Percentiles rank a stretch among this genome's conserved stretches.
phyloP scores from a whole-genome alignment of 352 stramenopile species.

The Phytophthora rubi region DNA sequence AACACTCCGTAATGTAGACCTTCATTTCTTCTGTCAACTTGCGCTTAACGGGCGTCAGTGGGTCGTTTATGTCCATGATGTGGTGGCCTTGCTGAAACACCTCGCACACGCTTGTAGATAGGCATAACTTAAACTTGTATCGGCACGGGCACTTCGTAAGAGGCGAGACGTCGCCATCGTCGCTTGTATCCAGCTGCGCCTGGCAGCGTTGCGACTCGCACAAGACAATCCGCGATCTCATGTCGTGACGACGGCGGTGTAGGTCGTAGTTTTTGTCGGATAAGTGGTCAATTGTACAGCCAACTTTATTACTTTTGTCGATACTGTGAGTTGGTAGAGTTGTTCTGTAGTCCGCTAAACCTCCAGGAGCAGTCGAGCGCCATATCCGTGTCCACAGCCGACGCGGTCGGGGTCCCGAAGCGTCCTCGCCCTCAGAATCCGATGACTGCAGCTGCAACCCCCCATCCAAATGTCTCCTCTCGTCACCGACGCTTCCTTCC shows the following conservation, averaged over 20 bases:
- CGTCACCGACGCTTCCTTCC: no score
- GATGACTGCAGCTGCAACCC: not conserved
- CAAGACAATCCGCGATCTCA: not conserved
- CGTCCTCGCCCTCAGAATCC: not conserved
- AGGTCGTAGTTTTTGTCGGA: not conserved
- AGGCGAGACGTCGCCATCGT: not conserved
- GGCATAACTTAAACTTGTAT: not conserved
- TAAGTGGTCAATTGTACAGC: not conserved
- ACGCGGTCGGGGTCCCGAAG: not conserved
- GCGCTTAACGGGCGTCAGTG: not conserved
- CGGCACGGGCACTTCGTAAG: not conserved
- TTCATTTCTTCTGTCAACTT: conserved; percentile 13
- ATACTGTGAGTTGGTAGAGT: not conserved
- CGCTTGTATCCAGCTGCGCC: not conserved
- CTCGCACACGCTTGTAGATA: not conserved
- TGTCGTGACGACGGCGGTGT: not conserved
- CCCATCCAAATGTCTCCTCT: no score
- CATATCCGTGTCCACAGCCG: not conserved
- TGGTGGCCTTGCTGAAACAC: not conserved
- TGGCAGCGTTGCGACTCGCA: not conserved
- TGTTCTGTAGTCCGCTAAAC: not conserved
- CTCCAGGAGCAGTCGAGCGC: not conserved
- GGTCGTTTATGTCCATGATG: not conserved
- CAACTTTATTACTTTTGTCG: not conserved
- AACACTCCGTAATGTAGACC: not conserved